Percentiles rank a stretch among this genome's conserved stretches.
These are phyloP conservation scores for Lentinula raphanica DNA, from an alignment of 768 basidiomycete species.

Conservation along the genomic window DNA sequence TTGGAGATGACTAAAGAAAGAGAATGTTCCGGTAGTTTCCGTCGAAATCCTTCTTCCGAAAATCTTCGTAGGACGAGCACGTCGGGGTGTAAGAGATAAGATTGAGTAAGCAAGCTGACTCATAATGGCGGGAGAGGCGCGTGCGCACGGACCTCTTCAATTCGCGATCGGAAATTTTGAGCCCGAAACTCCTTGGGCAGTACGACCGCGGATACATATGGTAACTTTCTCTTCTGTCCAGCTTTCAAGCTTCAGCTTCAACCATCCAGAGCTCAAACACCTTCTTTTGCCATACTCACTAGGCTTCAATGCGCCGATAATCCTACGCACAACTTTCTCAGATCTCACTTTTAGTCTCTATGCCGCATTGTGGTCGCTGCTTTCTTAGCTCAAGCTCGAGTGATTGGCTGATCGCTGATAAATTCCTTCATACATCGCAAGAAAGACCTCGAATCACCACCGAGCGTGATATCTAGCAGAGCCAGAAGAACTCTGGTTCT, in stretches of 20 bases:
- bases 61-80: no score
- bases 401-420: background rate
- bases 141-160: no score
- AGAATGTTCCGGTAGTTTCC: background rate
- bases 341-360: background rate
- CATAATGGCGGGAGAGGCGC: no score
- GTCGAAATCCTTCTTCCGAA: background rate
- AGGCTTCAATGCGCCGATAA: background rate
- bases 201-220: background rate
- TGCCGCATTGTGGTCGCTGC: background rate
- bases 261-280: no score
- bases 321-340: background rate
- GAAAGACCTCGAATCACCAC: background rate
- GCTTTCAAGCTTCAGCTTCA: background rate
- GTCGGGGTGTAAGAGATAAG: no score
- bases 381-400: background rate
- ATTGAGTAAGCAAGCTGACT: no score
- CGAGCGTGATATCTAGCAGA: background rate
- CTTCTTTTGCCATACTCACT: background rate
- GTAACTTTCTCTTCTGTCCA: background rate
- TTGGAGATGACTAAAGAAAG: no score
- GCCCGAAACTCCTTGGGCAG: background rate
- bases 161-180: no score
- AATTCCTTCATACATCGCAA: background rate
- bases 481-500: no score